Evolutionary conservation across 2,329 filamentous ascomycete genomes (phyloP).

Genomic region (Simplicillium aogashimaense): DNA sequence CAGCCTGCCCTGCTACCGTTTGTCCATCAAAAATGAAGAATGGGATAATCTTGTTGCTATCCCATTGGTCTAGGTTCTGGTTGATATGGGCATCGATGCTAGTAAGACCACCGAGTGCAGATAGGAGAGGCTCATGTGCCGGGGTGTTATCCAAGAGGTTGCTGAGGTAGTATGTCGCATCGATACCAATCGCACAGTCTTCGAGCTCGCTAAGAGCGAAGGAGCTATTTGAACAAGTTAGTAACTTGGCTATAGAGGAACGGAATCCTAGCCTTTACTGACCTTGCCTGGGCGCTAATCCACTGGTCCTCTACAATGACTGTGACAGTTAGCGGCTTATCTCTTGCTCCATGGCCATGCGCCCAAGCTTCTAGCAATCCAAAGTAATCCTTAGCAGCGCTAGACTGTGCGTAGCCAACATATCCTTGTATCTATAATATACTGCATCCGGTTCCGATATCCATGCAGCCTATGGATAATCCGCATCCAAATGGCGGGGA

Average conservation of each 20-base stretch:
- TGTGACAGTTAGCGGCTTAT: constrained; percentile 8
- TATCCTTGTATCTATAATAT: no score
- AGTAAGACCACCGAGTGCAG: constrained; percentile 82
- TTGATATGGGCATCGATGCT: constrained; percentile 68
- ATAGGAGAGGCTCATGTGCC: constrained; percentile 76
- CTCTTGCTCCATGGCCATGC: no score
- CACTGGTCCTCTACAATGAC: constrained; percentile 27
- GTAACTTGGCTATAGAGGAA: constrained; percentile 1
- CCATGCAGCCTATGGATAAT: no score
- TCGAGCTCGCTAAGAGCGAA: constrained; percentile 61
- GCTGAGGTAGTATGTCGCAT: constrained; percentile 82
- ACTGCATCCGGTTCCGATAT: no score
- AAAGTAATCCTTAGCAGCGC: no score
- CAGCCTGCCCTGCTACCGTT: constrained; percentile 66
- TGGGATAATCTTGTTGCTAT: constrained; percentile 59
- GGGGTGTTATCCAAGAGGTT: constrained; percentile 61
- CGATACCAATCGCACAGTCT: constrained; percentile 69
- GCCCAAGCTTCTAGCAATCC: no score
- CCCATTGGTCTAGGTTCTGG: constrained; percentile 64
- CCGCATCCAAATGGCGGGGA: no score
- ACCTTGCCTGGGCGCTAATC: constrained; percentile 25
- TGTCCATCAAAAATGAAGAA: constrained; percentile 91
- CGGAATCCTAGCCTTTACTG: constrained; percentile 5
- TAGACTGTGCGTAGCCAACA: no score
- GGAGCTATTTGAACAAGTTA: constrained; percentile 26